Percentiles rank a stretch among this genome's conserved stretches.
phyloP scores from a whole-genome alignment of 305 asterid genomes.

The Stenogyne calaminthoides region DNA sequence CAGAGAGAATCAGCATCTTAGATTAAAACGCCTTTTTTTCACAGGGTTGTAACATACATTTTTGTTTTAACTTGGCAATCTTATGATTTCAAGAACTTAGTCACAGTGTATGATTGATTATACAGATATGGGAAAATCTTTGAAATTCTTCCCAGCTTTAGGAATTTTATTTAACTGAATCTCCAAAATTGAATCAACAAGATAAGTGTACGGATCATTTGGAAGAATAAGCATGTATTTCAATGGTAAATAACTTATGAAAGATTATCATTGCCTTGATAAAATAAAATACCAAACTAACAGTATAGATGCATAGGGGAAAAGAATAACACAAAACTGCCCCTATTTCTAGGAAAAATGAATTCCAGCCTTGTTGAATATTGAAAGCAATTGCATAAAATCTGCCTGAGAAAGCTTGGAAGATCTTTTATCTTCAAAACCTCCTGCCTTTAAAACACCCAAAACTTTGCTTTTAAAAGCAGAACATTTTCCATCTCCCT shows the following conservation, averaged over 20 bases:
- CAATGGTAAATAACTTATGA: not conserved
- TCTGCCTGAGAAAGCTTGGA: constrained; percentile 88
- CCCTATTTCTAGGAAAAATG: constrained; percentile 68
- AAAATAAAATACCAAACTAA: not conserved
- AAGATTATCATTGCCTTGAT: not conserved
- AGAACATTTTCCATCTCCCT: constrained; percentile 49
- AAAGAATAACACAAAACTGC: not conserved
- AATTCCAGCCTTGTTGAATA: constrained; percentile 86
- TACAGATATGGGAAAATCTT: not conserved
- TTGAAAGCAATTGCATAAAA: constrained; percentile 81
- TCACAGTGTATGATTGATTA: not conserved
- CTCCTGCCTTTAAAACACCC: constrained; percentile 65
- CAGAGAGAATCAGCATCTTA: not conserved
- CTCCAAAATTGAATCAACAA: not conserved
- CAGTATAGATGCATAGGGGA: not conserved
- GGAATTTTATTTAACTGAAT: not conserved
- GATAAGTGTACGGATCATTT: not conserved
- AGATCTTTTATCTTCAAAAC: constrained; percentile 78
- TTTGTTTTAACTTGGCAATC: not conserved
- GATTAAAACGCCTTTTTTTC: not conserved
- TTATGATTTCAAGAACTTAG: not conserved
- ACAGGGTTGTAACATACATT: not conserved
- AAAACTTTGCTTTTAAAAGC: constrained; percentile 73
- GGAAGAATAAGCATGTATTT: not conserved
- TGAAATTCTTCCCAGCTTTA: not conserved